phyloP scores from a whole-genome alignment of 306 rosid species.

The Casuarina glauca region DNA sequence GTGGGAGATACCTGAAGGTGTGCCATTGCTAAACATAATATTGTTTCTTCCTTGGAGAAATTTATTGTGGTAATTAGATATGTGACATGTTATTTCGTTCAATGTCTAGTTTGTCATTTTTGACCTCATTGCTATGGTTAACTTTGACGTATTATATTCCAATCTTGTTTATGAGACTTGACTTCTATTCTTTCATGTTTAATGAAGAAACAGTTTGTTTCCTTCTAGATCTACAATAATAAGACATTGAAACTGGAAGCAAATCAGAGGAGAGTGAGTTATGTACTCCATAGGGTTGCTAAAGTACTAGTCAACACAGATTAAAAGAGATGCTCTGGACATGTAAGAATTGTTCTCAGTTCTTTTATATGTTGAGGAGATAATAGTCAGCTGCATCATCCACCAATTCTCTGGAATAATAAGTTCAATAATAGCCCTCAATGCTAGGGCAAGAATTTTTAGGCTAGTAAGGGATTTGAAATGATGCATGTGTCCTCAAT shows the following conservation, averaged over 20 bases:
- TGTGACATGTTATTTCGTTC: background rate
- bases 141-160: background rate
- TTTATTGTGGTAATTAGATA: background rate
- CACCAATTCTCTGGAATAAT: background rate
- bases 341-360: background rate
- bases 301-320: background rate
- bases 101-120: constrained; percentile 4
- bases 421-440: background rate
- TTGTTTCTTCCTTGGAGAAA: background rate
- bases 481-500: background rate
- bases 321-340: background rate
- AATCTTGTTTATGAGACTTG: background rate
- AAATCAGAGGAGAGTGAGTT: background rate
- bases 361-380: background rate
- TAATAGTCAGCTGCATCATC: background rate
- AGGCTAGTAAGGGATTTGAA: background rate
- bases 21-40: background rate
- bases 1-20: constrained; percentile 93
- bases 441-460: background rate
- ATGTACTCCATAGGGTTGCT: background rate
- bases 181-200: background rate
- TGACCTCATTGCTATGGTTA: background rate
- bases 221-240: background rate
- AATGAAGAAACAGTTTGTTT: background rate
- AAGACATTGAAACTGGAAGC: background rate